These are phyloP conservation scores for Linnemannia hyalina DNA, from an alignment of 192 early-diverging fungal genomes.

Conservation along the genomic window DNA sequence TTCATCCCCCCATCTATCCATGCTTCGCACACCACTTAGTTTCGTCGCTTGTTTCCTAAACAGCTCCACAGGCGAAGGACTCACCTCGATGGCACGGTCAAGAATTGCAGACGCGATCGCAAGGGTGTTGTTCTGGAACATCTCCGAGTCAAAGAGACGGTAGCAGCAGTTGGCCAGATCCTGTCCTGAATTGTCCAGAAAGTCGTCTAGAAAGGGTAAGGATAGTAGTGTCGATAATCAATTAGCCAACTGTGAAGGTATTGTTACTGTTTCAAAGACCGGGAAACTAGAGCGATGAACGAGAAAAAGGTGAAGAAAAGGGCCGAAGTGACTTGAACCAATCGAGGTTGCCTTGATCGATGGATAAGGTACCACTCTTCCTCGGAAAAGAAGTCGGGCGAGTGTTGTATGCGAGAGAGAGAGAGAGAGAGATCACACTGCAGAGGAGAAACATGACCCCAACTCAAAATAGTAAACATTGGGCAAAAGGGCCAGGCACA, in stretches of 20 bases:
- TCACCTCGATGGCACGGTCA: conserved; percentile 50
- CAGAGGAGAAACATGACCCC: neutral
- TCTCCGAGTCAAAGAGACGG: conserved; percentile 64
- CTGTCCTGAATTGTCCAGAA: conserved; percentile 43
- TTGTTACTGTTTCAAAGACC: neutral
- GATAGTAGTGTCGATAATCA: neutral
- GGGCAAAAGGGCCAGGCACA: neutral
- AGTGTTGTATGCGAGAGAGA: neutral
- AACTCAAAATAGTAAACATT: neutral
- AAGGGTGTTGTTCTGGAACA: conserved; percentile 55
- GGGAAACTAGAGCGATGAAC: neutral
- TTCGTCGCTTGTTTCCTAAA: neutral
- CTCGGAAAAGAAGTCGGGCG: neutral
- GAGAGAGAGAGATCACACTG: neutral
- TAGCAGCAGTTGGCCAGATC: conserved; percentile 63
- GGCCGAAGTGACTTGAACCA: neutral
- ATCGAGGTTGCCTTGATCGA: neutral
- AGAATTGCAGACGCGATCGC: conserved; percentile 28
- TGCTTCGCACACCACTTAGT: neutral
- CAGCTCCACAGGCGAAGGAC: neutral
- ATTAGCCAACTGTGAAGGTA: neutral
- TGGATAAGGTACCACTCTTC: neutral
- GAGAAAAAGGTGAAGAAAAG: neutral
- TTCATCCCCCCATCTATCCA: neutral
- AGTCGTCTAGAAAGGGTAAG: conserved; percentile 58